These are phyloP conservation scores for Prunus campanulata DNA, from an alignment of 306 rosid species.

Conservation along the genomic window DNA sequence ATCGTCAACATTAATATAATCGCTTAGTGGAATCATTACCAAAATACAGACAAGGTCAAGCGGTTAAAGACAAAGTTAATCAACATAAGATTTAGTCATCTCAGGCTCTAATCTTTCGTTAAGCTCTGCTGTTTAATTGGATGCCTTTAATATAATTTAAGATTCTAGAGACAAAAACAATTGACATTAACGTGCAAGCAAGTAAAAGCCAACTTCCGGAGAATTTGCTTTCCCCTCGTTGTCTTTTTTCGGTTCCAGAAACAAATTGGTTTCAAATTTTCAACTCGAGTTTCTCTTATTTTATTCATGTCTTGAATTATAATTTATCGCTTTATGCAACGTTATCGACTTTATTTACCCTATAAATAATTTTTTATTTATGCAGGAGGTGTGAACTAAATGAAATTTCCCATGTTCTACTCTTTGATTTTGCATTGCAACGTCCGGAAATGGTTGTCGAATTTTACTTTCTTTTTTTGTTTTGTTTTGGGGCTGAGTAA, in stretches of 20 bases:
- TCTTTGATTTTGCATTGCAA: slow-evolving; percentile 1
- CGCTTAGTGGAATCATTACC: background rate
- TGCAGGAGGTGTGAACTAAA: background rate
- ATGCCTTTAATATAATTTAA: background rate
- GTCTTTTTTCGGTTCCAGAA: background rate
- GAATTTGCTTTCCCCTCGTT: background rate
- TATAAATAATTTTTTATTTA: background rate
- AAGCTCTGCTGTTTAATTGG: background rate
- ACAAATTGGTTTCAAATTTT: slow-evolving; percentile 1
- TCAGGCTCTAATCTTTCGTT: background rate
- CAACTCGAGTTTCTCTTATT: background rate
- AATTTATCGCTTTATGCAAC: background rate
- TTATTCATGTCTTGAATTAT: slow-evolving; percentile 13
- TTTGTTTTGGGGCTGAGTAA: background rate
- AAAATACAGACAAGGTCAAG: background rate
- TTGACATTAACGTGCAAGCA: slow-evolving; percentile 12
- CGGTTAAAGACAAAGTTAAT: background rate
- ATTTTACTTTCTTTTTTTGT: background rate
- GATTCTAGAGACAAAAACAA: background rate
- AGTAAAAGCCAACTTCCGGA: background rate
- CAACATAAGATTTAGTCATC: slow-evolving; percentile 3
- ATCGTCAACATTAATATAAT: background rate
- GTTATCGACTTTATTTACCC: background rate
- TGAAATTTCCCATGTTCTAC: background rate
- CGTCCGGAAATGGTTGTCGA: background rate